phyloP scores from a whole-genome alignment of 176 grass and related monocot genomes.

The Eragrostis nindensis region DNA sequence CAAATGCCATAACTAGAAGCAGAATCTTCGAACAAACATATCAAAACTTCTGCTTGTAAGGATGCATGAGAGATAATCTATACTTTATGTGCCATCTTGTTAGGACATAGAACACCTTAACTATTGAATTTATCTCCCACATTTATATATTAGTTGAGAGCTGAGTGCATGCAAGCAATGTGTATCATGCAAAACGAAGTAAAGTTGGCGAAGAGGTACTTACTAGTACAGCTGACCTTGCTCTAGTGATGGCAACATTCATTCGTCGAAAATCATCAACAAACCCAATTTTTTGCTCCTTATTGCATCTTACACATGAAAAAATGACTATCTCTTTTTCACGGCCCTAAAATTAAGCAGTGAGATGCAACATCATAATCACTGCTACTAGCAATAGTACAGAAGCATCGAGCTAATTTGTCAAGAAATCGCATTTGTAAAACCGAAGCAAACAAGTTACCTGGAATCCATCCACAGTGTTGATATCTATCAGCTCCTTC shows the following conservation, averaged over 20 bases:
- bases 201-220: slow-evolving; percentile 30
- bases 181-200: not conserved
- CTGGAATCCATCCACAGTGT: slow-evolving; percentile 98
- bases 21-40: slow-evolving; percentile 20
- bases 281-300: slow-evolving; percentile 87
- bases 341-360: slow-evolving; percentile 59
- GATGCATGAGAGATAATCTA: not conserved
- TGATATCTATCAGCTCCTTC: slow-evolving; percentile 88
- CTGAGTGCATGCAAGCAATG: slow-evolving; percentile 14
- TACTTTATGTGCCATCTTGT: not conserved
- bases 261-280: slow-evolving; percentile 92
- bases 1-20: slow-evolving; percentile 4
- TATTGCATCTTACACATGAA: slow-evolving; percentile 91
- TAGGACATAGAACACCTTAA: slow-evolving; percentile 3
- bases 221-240: slow-evolving; percentile 86
- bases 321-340: slow-evolving; percentile 96
- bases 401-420: slow-evolving; percentile 28
- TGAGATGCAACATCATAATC: slow-evolving; percentile 32
- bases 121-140: not conserved
- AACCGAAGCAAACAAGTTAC: slow-evolving; percentile 50
- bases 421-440: not conserved
- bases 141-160: not conserved
- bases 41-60: not conserved
- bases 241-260: slow-evolving; percentile 98
- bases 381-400: slow-evolving; percentile 15